Conservation (phyloP, 345 rosid genomes). For the Sisymbrium irio region DNA sequence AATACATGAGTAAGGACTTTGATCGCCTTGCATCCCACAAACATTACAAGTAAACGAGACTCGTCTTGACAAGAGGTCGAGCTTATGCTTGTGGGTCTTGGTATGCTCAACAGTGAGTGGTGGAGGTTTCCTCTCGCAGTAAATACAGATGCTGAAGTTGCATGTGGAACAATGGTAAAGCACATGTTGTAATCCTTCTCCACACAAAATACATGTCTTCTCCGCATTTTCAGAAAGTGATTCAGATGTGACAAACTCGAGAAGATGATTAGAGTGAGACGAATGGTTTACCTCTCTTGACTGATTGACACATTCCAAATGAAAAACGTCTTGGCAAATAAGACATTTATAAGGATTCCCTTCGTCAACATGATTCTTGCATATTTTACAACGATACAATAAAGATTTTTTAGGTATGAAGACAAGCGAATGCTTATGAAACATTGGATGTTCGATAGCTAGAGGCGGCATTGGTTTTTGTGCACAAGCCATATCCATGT, state of each 20-base stretch:
- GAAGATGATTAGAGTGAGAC: not conserved
- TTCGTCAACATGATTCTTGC: not conserved
- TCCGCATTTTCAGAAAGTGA: not conserved
- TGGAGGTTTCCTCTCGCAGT: not conserved
- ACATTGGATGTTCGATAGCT: not conserved
- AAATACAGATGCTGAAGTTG: not conserved
- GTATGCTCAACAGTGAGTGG: not conserved
- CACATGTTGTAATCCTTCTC: not conserved
- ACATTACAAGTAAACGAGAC: not conserved
- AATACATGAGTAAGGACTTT: not conserved
- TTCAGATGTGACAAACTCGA: not conserved
- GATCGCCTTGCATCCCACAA: not conserved
- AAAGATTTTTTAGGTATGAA: not conserved
- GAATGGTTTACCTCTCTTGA: not conserved
- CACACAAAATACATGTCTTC: no score
- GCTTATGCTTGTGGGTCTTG: not conserved
- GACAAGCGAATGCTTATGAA: not conserved
- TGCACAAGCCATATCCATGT: not conserved
- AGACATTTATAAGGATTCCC: not conserved
- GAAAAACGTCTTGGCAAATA: not conserved
- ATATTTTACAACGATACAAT: not conserved
- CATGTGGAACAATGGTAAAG: no score
- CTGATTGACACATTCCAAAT: not conserved
- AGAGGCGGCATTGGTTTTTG: not conserved
- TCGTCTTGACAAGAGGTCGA: not conserved